Evolutionary conservation across 495 filamentous ascomycete genomes (phyloP).

Genomic region (Annulohypoxylon stygium): DNA sequence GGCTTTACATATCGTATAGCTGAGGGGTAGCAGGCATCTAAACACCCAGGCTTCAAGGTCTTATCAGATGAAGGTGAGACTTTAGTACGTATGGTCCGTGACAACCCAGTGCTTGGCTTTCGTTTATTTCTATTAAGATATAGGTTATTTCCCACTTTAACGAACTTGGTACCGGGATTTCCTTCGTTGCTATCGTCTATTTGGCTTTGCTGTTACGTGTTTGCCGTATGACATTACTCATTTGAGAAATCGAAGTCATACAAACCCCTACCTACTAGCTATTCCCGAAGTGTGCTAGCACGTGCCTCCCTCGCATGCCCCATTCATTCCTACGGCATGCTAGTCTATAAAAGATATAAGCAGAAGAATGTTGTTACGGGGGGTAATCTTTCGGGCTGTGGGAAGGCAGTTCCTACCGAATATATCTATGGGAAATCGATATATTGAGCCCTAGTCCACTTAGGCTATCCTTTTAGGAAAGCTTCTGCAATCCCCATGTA

Average conservation of each 20-base stretch:
- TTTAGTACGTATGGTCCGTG: conserved; percentile 11
- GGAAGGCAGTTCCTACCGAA: background rate
- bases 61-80: conserved; percentile 11
- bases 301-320: conserved; percentile 2
- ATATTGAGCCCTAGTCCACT: no score
- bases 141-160: conserved; percentile 7
- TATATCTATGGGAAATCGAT: background rate
- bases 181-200: background rate
- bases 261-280: conserved; percentile 1
- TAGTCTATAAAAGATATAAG: background rate
- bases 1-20: conserved; percentile 2
- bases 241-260: background rate
- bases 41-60: background rate
- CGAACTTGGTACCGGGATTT: background rate
- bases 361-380: background rate
- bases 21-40: conserved; percentile 1
- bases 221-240: conserved; percentile 6
- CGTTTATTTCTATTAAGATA: background rate
- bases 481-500: background rate
- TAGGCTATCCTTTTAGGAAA: background rate
- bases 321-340: conserved; percentile 3
- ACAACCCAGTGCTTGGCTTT: conserved; percentile 10
- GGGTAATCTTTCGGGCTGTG: background rate
- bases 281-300: conserved; percentile 2
- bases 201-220: background rate